Percentiles rank a stretch among this genome's conserved stretches.
These are phyloP conservation scores for Arthroderma sp. DNA, from an alignment of 2,329 filamentous ascomycete genomes.

Conservation along the genomic window DNA sequence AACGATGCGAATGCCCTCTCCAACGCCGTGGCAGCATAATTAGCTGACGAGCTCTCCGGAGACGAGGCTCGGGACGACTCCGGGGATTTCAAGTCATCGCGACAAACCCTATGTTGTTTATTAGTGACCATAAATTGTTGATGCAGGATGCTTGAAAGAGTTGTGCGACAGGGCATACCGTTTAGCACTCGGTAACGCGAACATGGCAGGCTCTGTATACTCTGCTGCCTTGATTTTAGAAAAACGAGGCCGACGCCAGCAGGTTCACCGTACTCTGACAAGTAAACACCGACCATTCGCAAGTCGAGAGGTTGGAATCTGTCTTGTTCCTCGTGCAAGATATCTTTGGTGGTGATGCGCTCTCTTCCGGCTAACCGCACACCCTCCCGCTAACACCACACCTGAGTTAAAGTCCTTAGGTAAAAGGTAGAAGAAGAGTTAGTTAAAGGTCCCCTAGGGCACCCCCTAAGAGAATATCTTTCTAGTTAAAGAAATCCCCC, in stretches of 20 bases:
- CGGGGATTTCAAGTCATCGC: conserved; percentile 12
- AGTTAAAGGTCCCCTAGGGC: too few relatives aligned
- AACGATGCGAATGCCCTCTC: conserved; percentile 11
- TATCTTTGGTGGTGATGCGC: too few relatives aligned
- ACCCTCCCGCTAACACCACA: too few relatives aligned
- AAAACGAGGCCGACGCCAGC: background rate
- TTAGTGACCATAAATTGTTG: background rate
- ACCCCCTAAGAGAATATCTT: too few relatives aligned
- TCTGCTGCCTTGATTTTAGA: background rate
- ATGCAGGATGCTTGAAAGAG: background rate
- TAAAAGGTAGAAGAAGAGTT: too few relatives aligned
- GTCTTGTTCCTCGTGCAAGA: background rate
- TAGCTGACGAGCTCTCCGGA: conserved; percentile 9
- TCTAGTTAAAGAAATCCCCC: too few relatives aligned
- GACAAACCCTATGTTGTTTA: conserved; percentile 11
- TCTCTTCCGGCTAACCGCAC: too few relatives aligned
- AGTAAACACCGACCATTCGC: background rate
- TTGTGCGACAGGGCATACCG: conserved; percentile 7
- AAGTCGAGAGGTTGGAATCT: background rate
- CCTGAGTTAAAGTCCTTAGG: too few relatives aligned
- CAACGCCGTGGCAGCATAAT: conserved; percentile 11
- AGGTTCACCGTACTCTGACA: background rate
- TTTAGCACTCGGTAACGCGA: conserved; percentile 11
- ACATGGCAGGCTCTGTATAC: conserved; percentile 3
- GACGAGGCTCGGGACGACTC: conserved; percentile 12